A percentile compares a stretch with the other conserved stretches of the same genome.
Conservation (phyloP, 1,284 basidiomycete genomes). For the Microbotryum violaceum region DNA sequence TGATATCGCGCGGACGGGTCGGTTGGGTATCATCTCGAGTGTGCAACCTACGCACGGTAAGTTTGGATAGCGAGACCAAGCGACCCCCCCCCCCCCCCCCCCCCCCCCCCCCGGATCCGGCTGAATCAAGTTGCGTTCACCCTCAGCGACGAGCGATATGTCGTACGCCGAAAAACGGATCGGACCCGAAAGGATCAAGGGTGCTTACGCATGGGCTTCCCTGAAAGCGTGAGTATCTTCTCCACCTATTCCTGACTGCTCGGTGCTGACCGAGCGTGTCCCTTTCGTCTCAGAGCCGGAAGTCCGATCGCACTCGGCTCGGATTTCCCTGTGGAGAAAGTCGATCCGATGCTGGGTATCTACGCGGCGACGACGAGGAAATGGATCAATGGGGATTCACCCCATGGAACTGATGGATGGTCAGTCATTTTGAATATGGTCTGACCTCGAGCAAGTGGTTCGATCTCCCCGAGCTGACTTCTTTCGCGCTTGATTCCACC, state of each 20-base stretch:
- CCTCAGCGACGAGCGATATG: constrained; percentile 66
- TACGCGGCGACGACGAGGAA: constrained; percentile 76
- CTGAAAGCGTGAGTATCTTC: constrained; percentile 55
- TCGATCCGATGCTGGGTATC: constrained; percentile 69
- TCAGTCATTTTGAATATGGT: constrained; percentile 39
- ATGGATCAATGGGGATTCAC: constrained; percentile 60
- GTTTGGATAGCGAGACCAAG: background rate
- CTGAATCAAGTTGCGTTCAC: no score
- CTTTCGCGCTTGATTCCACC: background rate
- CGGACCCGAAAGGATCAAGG: constrained; percentile 67
- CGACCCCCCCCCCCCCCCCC: no score
- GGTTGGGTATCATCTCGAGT: constrained; percentile 75
- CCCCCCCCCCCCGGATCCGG: no score
- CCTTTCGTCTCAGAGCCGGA: constrained; percentile 28
- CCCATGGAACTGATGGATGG: constrained; percentile 75
- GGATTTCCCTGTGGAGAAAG: constrained; percentile 82
- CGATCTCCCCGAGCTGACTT: background rate
- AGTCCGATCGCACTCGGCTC: constrained; percentile 68
- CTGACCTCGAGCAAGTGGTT: background rate
- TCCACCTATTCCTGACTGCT: background rate
- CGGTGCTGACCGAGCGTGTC: constrained; percentile 1
- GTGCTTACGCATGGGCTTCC: constrained; percentile 80
- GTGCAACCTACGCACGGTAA: constrained; percentile 81
- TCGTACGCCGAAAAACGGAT: constrained; percentile 73
- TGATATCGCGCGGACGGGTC: constrained; percentile 62